Percentiles rank a stretch among this genome's conserved stretches.
Conservation (phyloP, 345 rosid species). For the Hibiscus syriacus region DNA sequence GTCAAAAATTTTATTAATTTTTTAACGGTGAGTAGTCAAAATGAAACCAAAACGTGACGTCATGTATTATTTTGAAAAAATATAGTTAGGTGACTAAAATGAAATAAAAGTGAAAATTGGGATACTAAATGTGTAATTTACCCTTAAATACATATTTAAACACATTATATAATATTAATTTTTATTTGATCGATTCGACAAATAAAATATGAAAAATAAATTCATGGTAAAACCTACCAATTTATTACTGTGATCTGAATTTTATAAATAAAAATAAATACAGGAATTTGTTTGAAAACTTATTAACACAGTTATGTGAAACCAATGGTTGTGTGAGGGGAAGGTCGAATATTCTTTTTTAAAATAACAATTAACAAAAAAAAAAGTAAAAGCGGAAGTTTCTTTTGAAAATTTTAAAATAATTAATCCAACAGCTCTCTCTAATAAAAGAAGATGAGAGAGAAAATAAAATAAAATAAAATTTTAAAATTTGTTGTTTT, state of each 20-base stretch:
- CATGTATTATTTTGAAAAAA: too few relatives aligned
- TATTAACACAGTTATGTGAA: neutral
- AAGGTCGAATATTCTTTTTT: neutral
- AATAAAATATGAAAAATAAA: neutral
- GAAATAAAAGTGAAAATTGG: too few relatives aligned
- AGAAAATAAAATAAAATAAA: neutral
- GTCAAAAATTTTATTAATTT: too few relatives aligned
- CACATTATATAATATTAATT: too few relatives aligned
- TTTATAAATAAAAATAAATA: neutral
- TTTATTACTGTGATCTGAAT: neutral
- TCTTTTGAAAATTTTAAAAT: conserved; percentile 5
- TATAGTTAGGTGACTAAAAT: too few relatives aligned
- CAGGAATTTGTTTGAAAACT: neutral
- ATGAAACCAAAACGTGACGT: too few relatives aligned
- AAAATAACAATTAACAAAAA: neutral
- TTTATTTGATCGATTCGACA: too few relatives aligned
- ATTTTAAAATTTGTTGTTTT: neutral
- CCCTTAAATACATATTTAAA: too few relatives aligned
- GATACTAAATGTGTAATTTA: too few relatives aligned
- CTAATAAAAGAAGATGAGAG: neutral
- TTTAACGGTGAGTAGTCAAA: too few relatives aligned
- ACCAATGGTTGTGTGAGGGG: neutral
- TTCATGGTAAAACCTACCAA: neutral
- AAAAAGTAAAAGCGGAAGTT: neutral
- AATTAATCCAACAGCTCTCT: neutral